A percentile compares a stretch with the other conserved stretches of the same genome.
These are phyloP conservation scores for Peronosclerospora sorghi DNA, from an alignment of 352 stramenopile genomes.

Conservation along the genomic window DNA sequence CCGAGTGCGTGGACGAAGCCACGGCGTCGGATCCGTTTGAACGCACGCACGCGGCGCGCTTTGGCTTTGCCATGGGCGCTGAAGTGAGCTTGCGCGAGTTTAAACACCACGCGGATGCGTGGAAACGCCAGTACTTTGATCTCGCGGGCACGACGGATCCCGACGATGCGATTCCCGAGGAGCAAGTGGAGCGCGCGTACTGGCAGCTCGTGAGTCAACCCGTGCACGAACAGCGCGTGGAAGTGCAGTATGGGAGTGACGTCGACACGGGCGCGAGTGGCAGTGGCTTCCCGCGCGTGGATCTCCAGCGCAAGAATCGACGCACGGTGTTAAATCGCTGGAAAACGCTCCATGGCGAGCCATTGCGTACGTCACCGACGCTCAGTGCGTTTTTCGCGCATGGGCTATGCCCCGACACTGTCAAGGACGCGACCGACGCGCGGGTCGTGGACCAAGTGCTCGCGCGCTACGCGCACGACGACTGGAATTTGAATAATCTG, in stretches of 20 bases:
- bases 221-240: conserved; percentile 60
- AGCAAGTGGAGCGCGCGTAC: conserved; percentile 81
- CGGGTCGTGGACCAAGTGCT: too few species aligned
- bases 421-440: too few species aligned
- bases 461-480: conserved; percentile 64
- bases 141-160: conserved; percentile 19
- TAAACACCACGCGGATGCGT: conserved; percentile 72
- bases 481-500: conserved; percentile 99
- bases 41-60: conserved; percentile 44
- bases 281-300: conserved; percentile 74
- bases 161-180: conserved; percentile 39
- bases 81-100: conserved; percentile 77
- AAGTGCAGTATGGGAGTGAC: conserved; percentile 89
- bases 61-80: conserved; percentile 74
- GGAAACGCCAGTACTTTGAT: conserved; percentile 72
- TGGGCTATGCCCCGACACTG: conserved; percentile 30
- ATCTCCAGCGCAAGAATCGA: conserved; percentile 44
- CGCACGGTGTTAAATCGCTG: conserved; percentile 39
- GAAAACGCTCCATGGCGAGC: conserved; percentile 31
- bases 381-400: conserved; percentile 46
- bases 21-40: conserved; percentile 26
- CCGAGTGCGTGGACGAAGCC: conserved; percentile 56
- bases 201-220: conserved; percentile 80
- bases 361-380: conserved; percentile 18
- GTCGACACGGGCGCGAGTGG: conserved; percentile 80